These are phyloP conservation scores for Lactifluus pinguis DNA, from an alignment of 768 basidiomycete genomes.

Conservation along the genomic window DNA sequence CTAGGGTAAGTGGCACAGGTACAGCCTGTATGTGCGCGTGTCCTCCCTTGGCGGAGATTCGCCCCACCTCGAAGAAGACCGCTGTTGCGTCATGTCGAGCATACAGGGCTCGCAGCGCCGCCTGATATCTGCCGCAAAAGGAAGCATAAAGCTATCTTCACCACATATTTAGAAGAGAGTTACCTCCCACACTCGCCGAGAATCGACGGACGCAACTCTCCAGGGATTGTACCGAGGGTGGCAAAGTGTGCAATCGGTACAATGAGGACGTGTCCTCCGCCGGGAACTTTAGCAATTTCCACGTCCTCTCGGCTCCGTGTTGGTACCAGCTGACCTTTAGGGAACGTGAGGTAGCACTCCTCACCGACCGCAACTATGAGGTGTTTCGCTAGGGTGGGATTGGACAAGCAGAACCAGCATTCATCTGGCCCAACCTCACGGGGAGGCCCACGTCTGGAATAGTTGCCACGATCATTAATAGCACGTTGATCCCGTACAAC, in stretches of 20 bases:
- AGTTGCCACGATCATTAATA: constrained; percentile 25
- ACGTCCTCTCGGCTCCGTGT: constrained; percentile 47
- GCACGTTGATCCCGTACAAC: constrained; percentile 47
- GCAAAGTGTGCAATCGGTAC: constrained; percentile 92
- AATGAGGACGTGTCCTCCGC: constrained; percentile 92
- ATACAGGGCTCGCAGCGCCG: constrained; percentile 63
- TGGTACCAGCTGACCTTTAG: constrained; percentile 90
- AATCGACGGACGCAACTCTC: constrained; percentile 67
- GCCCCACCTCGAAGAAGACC: constrained; percentile 83
- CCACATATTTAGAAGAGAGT: constrained; percentile 6
- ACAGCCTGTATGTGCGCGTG: constrained; percentile 91
- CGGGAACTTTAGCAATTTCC: constrained; percentile 52
- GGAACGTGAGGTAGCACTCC: constrained; percentile 93
- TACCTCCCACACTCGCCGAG: constrained; percentile 74
- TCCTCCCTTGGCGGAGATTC: constrained; percentile 76
- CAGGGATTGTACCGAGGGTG: constrained; percentile 73
- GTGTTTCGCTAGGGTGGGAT: constrained; percentile 89
- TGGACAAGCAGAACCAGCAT: constrained; percentile 98
- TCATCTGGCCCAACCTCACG: constrained; percentile 84
- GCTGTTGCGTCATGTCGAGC: constrained; percentile 57
- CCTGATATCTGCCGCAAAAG: constrained; percentile 53
- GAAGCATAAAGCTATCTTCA: background rate
- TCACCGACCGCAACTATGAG: constrained; percentile 88
- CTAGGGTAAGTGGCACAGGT: constrained; percentile 59
- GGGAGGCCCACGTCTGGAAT: constrained; percentile 43